phyloP scores from a whole-genome alignment of 768 basidiomycete genomes.

The Boletus edulis region DNA sequence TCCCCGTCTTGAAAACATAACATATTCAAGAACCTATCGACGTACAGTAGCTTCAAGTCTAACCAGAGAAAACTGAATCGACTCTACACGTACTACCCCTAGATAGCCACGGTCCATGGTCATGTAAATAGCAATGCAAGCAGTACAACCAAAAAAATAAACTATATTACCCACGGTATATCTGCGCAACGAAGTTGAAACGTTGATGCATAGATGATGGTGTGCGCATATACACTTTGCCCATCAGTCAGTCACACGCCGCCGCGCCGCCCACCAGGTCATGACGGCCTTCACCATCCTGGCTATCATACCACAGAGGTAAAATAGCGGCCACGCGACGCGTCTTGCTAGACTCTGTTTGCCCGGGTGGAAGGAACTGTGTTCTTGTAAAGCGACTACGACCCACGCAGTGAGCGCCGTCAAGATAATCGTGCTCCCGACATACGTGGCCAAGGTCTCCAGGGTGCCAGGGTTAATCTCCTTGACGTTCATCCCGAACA shows the following conservation, averaged over 20 bases:
- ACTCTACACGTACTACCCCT: neutral
- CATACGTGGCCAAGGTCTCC: conserved; percentile 37
- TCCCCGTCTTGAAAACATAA: neutral
- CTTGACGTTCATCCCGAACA: conserved; percentile 29
- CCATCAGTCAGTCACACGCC: too few species aligned
- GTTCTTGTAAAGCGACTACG: conserved; percentile 49
- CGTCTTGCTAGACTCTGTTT: conserved; percentile 9
- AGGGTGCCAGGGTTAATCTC: conserved; percentile 29
- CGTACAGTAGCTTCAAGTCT: neutral
- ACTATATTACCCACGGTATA: neutral
- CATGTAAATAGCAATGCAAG: neutral
- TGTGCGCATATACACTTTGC: neutral
- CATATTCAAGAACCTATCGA: neutral
- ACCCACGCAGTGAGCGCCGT: conserved; percentile 55
- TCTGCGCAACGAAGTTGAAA: neutral
- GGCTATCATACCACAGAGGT: neutral
- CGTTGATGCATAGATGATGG: neutral
- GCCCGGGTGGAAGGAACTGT: conserved; percentile 21
- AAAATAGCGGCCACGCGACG: conserved; percentile 21
- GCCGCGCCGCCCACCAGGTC: too few species aligned
- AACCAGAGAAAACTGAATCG: too few species aligned
- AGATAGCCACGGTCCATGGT: neutral
- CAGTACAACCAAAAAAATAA: neutral
- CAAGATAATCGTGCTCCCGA: conserved; percentile 45
- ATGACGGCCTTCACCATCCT: neutral